Percentiles rank a stretch among this genome's conserved stretches.
phyloP scores from a whole-genome alignment of 306 rosid genomes.

The Cucurbita moschata region DNA sequence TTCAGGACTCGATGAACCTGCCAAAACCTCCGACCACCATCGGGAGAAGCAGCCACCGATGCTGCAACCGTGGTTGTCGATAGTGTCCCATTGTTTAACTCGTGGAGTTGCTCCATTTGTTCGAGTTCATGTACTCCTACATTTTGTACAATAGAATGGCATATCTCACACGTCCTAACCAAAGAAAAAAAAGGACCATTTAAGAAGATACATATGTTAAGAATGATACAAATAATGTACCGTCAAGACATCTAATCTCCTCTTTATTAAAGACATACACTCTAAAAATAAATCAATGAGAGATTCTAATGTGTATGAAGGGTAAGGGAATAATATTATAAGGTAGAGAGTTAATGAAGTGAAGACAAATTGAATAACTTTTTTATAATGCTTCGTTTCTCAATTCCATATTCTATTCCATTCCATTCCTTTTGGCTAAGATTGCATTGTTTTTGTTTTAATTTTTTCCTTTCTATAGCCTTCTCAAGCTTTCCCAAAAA shows the following conservation, averaged over 20 bases:
- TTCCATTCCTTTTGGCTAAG: background rate
- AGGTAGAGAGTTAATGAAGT: background rate
- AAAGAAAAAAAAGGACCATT: too few relatives aligned
- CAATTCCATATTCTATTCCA: background rate
- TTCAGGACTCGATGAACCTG: slow-evolving; percentile 51
- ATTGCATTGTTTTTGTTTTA: background rate
- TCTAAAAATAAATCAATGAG: background rate
- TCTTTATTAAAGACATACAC: background rate
- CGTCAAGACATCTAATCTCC: background rate
- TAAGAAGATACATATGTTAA: too few relatives aligned
- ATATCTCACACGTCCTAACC: slow-evolving; percentile 52
- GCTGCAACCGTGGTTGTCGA: slow-evolving; percentile 7
- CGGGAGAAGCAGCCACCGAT: background rate
- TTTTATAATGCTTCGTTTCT: background rate
- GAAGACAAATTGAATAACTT: background rate
- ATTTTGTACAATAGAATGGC: slow-evolving; percentile 35
- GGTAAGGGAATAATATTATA: background rate
- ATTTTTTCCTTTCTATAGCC: background rate
- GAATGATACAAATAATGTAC: too few relatives aligned
- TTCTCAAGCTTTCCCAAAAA: background rate
- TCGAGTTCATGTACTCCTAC: slow-evolving; percentile 24
- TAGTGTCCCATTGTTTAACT: background rate
- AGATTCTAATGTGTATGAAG: background rate
- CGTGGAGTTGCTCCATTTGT: background rate
- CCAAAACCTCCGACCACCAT: slow-evolving; percentile 34